These are phyloP conservation scores for Trichoderma harzianum DNA, from an alignment of 2,329 filamentous ascomycete genomes.

Conservation along the genomic window DNA sequence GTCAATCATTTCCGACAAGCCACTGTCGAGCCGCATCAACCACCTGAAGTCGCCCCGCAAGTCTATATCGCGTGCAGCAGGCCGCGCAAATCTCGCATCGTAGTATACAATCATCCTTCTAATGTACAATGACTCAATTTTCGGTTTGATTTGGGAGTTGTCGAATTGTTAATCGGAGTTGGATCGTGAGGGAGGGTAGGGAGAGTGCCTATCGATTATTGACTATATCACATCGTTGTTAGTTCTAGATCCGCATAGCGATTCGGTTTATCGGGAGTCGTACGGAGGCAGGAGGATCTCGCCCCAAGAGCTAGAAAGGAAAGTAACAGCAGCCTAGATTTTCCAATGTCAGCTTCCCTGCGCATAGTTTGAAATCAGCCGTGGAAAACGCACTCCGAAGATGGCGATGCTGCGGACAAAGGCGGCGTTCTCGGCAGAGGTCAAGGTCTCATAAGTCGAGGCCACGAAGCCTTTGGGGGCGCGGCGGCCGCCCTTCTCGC, in stretches of 20 bases:
- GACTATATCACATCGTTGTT: neutral
- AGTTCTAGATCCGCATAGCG: neutral
- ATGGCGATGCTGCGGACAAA: constrained; percentile 65
- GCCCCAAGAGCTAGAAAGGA: constrained; percentile 65
- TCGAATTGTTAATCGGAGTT: neutral
- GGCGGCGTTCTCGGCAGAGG: constrained; percentile 64
- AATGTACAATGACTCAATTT: constrained; percentile 14
- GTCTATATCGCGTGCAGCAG: constrained; percentile 5
- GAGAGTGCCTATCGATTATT: constrained; percentile 2
- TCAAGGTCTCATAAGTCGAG: constrained; percentile 59
- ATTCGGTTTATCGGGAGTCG: constrained; percentile 25
- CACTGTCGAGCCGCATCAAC: neutral
- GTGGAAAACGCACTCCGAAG: constrained; percentile 58
- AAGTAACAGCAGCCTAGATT: constrained; percentile 58
- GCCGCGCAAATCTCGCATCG: constrained; percentile 16
- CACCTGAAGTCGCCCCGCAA: constrained; percentile 1
- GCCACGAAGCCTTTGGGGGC: constrained; percentile 51
- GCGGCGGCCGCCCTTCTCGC: constrained; percentile 44
- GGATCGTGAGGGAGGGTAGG: neutral
- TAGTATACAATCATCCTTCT: constrained; percentile 28
- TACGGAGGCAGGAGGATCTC: constrained; percentile 66
- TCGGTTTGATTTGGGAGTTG: neutral
- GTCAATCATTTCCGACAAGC: neutral
- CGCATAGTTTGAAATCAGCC: neutral
- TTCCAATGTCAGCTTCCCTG: constrained; percentile 14